These are phyloP conservation scores for Microsporum audouinii DNA, from an alignment of 2,329 filamentous ascomycete genomes.

Conservation along the genomic window DNA sequence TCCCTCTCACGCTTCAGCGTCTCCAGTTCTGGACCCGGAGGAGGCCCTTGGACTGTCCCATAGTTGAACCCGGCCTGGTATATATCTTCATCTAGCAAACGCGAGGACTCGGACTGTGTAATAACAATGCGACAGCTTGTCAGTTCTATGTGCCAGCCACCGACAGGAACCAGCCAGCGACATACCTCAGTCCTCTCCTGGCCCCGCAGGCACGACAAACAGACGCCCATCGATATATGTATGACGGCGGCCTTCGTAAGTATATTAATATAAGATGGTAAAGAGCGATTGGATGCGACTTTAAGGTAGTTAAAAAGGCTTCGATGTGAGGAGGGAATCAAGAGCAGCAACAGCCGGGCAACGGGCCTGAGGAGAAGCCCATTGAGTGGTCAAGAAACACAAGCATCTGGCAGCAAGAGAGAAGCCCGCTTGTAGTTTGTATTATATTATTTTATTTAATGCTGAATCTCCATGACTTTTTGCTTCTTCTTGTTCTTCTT, in stretches of 20 bases:
- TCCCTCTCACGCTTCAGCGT: constrained; percentile 35
- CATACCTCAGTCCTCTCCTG: constrained; percentile 30
- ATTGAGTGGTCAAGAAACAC: constrained; percentile 7
- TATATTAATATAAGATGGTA: background rate
- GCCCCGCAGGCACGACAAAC: constrained; percentile 35
- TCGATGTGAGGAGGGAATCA: background rate
- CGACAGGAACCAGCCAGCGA: background rate
- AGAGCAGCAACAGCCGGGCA: constrained; percentile 7
- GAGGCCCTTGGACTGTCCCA: constrained; percentile 30
- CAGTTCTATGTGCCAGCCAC: constrained; percentile 9
- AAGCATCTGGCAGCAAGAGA: constrained; percentile 2
- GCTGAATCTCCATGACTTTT: background rate
- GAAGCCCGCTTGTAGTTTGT: background rate
- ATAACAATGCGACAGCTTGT: background rate
- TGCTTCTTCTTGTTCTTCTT: background rate
- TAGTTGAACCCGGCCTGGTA: constrained; percentile 36
- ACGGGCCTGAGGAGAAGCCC: constrained; percentile 9
- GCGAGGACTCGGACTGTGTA: constrained; percentile 32
- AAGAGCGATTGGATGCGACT: background rate
- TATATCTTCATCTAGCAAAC: constrained; percentile 35
- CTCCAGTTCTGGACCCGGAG: constrained; percentile 32
- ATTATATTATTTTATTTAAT: background rate
- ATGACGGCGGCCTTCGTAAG: constrained; percentile 1
- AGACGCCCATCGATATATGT: constrained; percentile 32
- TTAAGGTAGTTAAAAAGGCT: background rate